Conservation (phyloP, 2,329 filamentous ascomycete genomes). For the Colletotrichum eleusines region DNA sequence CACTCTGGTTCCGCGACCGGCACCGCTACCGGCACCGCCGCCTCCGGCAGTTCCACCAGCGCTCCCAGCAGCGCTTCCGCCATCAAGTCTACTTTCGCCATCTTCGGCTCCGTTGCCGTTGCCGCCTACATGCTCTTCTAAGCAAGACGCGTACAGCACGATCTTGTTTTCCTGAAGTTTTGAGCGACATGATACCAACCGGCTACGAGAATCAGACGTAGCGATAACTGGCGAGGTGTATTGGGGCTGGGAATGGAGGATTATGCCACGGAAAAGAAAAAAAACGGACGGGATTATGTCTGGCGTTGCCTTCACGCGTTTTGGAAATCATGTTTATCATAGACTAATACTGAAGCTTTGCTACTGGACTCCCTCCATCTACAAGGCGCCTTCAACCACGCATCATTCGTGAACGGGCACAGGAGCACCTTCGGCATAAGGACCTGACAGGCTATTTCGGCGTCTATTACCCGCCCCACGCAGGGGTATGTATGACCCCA, state of each 20-base stretch:
- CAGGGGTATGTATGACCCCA: constrained; percentile 14
- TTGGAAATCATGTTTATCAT: constrained; percentile 26
- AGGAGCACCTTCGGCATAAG: no score
- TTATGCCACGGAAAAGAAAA: constrained; percentile 28
- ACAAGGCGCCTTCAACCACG: constrained; percentile 10
- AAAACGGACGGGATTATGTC: constrained; percentile 37
- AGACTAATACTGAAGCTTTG: constrained; percentile 41
- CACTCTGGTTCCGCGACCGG: constrained; percentile 28
- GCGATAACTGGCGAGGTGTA: constrained; percentile 24
- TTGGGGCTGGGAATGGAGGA: constrained; percentile 18
- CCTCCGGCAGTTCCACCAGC: constrained; percentile 27
- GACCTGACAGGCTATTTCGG: neutral
- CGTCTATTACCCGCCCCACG: no score
- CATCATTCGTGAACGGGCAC: neutral
- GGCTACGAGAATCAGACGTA: constrained; percentile 28
- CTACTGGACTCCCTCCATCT: constrained; percentile 42
- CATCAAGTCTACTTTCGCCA: constrained; percentile 40
- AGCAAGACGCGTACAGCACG: constrained; percentile 13
- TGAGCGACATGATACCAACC: constrained; percentile 40
- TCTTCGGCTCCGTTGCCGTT: constrained; percentile 39
- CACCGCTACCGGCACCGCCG: constrained; percentile 34
- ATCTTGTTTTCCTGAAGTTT: constrained; percentile 31
- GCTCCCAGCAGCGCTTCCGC: constrained; percentile 32
- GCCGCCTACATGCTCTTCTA: constrained; percentile 42
- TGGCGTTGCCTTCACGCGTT: constrained; percentile 29